A percentile compares a stretch with the other conserved stretches of the same genome.
Evolutionary conservation across 1,139 yeast genomes (phyloP).

Genomic region (Debaryomyces singareniensis): DNA sequence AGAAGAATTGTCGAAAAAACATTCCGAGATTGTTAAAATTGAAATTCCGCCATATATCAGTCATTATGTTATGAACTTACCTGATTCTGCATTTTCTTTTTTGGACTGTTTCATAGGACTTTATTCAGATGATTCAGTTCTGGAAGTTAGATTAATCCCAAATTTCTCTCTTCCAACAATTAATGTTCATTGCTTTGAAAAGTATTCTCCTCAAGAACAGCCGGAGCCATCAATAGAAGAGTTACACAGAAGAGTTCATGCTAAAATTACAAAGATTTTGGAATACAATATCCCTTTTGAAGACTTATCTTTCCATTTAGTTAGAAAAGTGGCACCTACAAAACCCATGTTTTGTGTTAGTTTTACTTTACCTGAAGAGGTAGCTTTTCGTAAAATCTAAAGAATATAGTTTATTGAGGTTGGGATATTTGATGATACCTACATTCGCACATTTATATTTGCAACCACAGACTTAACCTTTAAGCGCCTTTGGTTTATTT

Average conservation of each 20-base stretch:
- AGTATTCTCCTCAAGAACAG: conserved; percentile 58
- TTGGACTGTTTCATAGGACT: conserved; percentile 71
- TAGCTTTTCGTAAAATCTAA: conserved; percentile 46
- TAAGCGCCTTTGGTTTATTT: too few species aligned
- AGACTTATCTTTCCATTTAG: conserved; percentile 63
- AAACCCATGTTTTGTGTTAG: conserved; percentile 93
- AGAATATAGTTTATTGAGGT: background rate
- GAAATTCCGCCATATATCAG: conserved; percentile 55
- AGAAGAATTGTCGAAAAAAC: conserved; percentile 18
- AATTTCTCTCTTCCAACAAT: conserved; percentile 65
- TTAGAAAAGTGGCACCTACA: conserved; percentile 92
- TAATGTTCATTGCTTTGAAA: conserved; percentile 91
- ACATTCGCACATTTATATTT: too few species aligned
- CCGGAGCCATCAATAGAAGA: conserved; percentile 66
- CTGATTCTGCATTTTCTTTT: conserved; percentile 88
- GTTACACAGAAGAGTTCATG: conserved; percentile 56
- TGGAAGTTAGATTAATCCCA: conserved; percentile 23
- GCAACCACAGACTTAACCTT: too few species aligned
- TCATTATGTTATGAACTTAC: conserved; percentile 92
- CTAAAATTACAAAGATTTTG: conserved; percentile 50
- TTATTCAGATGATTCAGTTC: conserved; percentile 38
- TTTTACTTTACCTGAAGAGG: conserved; percentile 68
- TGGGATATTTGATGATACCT: background rate
- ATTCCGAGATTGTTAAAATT: conserved; percentile 18
- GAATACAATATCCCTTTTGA: conserved; percentile 42